phyloP scores from a whole-genome alignment of 306 rosid species.

The Coriaria nepalensis region DNA sequence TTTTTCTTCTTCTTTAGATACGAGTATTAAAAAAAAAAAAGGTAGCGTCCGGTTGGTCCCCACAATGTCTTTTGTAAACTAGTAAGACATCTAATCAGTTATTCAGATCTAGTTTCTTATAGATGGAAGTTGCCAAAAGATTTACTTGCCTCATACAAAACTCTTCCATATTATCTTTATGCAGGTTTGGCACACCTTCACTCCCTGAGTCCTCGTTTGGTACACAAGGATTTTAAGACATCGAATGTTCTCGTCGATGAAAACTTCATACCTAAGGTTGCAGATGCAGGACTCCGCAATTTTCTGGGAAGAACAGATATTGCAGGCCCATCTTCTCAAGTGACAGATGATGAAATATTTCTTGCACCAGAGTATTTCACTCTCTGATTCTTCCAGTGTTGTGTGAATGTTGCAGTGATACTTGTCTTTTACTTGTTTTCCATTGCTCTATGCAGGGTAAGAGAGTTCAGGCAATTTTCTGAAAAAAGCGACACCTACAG shows the following conservation, averaged over 20 bases:
- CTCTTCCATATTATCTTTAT: conserved; percentile 19
- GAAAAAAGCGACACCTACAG: conserved; percentile 87
- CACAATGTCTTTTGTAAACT: conserved; percentile 33
- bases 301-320: conserved; percentile 52
- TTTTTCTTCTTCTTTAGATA: conserved; percentile 54
- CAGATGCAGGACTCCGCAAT: conserved; percentile 77
- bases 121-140: no score
- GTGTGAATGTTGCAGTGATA: conserved; percentile 4
- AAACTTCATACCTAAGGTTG: conserved; percentile 68
- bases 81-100: conserved; percentile 14
- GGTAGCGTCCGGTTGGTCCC: conserved; percentile 21
- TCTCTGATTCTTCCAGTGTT: conserved; percentile 10
- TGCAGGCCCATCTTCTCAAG: conserved; percentile 72
- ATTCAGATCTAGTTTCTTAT: no score
- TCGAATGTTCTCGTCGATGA: conserved; percentile 86
- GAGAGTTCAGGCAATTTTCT: conserved; percentile 71
- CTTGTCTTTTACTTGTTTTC: conserved; percentile 5
- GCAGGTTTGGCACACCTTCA: conserved; percentile 83
- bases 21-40: conserved; percentile 8
- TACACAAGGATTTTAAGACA: conserved; percentile 82
- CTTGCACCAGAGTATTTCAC: conserved; percentile 67
- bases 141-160: not conserved
- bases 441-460: conserved; percentile 48
- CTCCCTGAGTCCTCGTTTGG: conserved; percentile 67
- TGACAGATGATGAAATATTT: conserved; percentile 50